These are phyloP conservation scores for Pseudozyma hubeiensis DNA, from an alignment of 1,284 basidiomycete species.

Conservation along the genomic window DNA sequence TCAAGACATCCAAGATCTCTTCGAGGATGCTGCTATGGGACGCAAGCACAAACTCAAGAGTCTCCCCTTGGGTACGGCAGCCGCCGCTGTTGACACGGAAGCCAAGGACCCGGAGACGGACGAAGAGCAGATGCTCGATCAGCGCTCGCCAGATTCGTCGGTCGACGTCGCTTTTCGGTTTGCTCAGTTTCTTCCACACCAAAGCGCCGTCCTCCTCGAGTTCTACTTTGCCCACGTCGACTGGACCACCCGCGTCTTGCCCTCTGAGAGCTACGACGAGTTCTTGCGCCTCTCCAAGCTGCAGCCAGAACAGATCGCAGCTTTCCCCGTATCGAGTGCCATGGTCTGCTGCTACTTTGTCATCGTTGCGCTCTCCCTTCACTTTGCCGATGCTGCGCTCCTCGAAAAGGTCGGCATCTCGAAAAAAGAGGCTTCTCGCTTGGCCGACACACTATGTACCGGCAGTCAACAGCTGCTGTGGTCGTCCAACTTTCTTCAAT, in stretches of 20 bases:
- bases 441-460: conserved; percentile 56
- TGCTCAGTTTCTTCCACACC: conserved; percentile 35
- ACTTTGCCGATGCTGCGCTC: conserved; percentile 47
- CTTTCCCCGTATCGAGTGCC: conserved; percentile 52
- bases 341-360: conserved; percentile 60
- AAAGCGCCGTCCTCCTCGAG: conserved; percentile 41
- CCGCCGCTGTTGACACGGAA: conserved; percentile 10
- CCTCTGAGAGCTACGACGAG: conserved; percentile 22
- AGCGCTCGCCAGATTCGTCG: conserved; percentile 43
- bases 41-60: conserved; percentile 43
- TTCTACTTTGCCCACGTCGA: conserved; percentile 63
- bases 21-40: conserved; percentile 49
- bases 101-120: conserved; percentile 37
- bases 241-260: conserved; percentile 57
- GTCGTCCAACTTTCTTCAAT: conserved; percentile 60
- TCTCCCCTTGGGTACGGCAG: conserved; percentile 25
- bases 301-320: conserved; percentile 46
- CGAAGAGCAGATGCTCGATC: conserved; percentile 41
- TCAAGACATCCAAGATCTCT: conserved; percentile 43
- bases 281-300: conserved; percentile 43
- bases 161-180: conserved; percentile 50
- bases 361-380: conserved; percentile 61
- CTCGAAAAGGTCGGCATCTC: conserved; percentile 45
- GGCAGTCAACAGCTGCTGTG: conserved; percentile 60
- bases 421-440: conserved; percentile 34